Evolutionary conservation across 805 yeast species (phyloP).

Genomic region (Tetrapisispora fleetii): DNA sequence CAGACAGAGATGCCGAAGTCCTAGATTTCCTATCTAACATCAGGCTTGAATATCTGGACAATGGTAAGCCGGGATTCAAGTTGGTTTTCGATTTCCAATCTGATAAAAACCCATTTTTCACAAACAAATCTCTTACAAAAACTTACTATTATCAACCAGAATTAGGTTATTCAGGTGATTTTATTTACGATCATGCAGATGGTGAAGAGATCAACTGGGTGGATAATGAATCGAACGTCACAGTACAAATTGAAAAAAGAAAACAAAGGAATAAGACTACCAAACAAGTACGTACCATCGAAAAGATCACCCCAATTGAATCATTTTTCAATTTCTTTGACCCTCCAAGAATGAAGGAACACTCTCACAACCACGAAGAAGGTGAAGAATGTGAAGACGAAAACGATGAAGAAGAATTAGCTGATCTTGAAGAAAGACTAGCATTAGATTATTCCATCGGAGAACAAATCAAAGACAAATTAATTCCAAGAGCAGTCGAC

Average conservation of each 20-base stretch:
- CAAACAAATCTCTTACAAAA: conserved; percentile 64
- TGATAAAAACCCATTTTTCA: conserved; percentile 58
- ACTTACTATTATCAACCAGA: conserved; percentile 91
- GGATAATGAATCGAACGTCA: conserved; percentile 69
- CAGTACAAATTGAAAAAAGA: conserved; percentile 82
- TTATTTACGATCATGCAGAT: conserved; percentile 93
- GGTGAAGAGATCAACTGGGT: conserved; percentile 78
- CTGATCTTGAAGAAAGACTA: conserved; percentile 71
- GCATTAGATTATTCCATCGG: conserved; percentile 93
- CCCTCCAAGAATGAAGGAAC: conserved; percentile 65
- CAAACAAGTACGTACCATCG: conserved; percentile 91
- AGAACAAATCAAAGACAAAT: conserved; percentile 90
- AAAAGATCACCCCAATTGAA: conserved; percentile 86
- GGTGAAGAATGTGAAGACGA: conserved; percentile 43
- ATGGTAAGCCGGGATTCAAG: conserved; percentile 67
- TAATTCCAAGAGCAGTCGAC: conserved; percentile 92
- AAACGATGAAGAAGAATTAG: conserved; percentile 48
- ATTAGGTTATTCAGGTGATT: conserved; percentile 90
- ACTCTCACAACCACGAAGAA: conserved; percentile 30
- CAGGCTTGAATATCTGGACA: conserved; percentile 63
- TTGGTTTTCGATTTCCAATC: conserved; percentile 69
- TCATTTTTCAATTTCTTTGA: conserved; percentile 93
- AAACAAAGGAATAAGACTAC: conserved; percentile 96
- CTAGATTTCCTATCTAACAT: conserved; percentile 59
- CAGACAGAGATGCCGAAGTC: conserved; percentile 85